A percentile compares a stretch with the other conserved stretches of the same genome.
Conservation (phyloP, 306 rosid species). For the Bauhinia variegata region DNA sequence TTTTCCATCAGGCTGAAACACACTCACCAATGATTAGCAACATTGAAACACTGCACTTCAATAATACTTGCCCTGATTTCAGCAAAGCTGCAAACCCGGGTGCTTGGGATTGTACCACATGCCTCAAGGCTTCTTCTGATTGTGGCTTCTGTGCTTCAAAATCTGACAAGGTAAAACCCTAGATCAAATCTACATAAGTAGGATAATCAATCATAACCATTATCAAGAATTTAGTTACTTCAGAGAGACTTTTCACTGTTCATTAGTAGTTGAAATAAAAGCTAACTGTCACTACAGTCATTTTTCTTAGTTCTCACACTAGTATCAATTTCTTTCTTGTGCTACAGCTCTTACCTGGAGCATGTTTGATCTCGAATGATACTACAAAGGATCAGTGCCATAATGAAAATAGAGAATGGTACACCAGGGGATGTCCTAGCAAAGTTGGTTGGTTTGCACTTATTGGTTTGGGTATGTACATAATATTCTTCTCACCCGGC, state of each 20-base stretch:
- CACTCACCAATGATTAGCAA: slow-evolving; percentile 53
- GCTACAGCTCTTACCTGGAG: slow-evolving; percentile 60
- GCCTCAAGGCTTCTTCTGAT: slow-evolving; percentile 51
- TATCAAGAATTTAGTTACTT: too few species aligned
- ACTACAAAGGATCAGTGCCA: slow-evolving; percentile 40
- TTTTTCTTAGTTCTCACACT: neutral
- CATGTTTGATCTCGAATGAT: slow-evolving; percentile 57
- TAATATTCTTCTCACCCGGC: slow-evolving; percentile 66
- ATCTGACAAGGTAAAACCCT: slow-evolving; percentile 46
- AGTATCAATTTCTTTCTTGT: too few species aligned
- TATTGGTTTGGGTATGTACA: slow-evolving; percentile 52
- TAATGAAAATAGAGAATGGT: slow-evolving; percentile 47
- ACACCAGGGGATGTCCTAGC: slow-evolving; percentile 70
- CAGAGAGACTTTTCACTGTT: neutral
- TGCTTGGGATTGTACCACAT: slow-evolving; percentile 60
- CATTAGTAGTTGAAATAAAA: neutral
- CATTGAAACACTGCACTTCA: slow-evolving; percentile 39
- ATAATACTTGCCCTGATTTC: slow-evolving; percentile 55
- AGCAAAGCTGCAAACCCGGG: slow-evolving; percentile 23
- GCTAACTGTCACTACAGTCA: neutral
- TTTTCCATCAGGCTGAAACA: slow-evolving; percentile 52
- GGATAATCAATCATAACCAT: too few species aligned
- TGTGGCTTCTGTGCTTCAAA: slow-evolving; percentile 65
- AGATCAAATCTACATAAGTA: too few species aligned
- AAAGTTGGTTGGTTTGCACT: slow-evolving; percentile 57